Evolutionary conservation across 23 red algal species (phyloP).

Genomic region (Gracilariopsis chorda): DNA sequence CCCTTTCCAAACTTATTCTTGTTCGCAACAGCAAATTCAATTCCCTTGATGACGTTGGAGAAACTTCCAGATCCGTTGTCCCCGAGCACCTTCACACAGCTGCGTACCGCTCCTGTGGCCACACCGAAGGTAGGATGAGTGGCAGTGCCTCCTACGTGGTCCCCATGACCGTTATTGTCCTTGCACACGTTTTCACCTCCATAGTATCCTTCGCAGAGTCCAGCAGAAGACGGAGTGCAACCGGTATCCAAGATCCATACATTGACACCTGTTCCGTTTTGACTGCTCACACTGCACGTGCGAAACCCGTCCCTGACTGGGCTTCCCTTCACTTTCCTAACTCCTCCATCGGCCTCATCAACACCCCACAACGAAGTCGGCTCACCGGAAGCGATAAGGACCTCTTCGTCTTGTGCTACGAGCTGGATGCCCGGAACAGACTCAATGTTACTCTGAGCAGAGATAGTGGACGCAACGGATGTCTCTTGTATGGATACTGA

Average conservation of each 20-base stretch:
- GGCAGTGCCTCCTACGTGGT: conserved; percentile 34
- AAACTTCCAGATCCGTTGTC: not conserved
- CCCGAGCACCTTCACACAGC: conserved; percentile 27
- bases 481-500: not conserved
- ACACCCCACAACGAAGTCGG: not conserved
- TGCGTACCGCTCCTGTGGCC: not conserved
- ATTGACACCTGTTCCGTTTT: conserved; percentile 16
- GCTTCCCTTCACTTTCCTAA: not conserved
- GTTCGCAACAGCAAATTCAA: not conserved
- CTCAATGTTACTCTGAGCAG: not conserved
- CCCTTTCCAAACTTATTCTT: not conserved
- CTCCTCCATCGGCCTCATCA: conserved; percentile 19
- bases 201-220: conserved; percentile 23
- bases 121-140: not conserved
- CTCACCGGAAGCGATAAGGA: not conserved
- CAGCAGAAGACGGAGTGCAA: conserved; percentile 7
- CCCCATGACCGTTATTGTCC: conserved; percentile 29
- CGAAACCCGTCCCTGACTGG: conserved; percentile 2
- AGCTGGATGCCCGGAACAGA: not conserved
- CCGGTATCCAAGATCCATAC: conserved; percentile 34
- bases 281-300: not conserved
- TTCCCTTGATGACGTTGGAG: conserved; percentile 12
- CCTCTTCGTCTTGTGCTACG: not conserved
- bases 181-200: not conserved
- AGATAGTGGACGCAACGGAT: not conserved